A percentile compares a stretch with the other conserved stretches of the same genome.
These are phyloP conservation scores for Trichophyton rubrum DNA, from an alignment of 2,329 filamentous ascomycete genomes.

Conservation along the genomic window DNA sequence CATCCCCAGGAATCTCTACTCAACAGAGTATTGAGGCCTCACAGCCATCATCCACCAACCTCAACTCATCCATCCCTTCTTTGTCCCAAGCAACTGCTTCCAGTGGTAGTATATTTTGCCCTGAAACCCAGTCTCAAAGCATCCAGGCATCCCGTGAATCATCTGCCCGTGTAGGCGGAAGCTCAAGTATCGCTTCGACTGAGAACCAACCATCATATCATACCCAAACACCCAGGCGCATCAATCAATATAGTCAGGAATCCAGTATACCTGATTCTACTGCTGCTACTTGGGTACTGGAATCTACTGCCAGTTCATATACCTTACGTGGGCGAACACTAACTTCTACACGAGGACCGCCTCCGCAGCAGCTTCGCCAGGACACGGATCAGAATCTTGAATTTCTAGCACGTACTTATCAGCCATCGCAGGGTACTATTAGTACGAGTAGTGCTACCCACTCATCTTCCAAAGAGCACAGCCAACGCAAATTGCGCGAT, in stretches of 20 bases:
- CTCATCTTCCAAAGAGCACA: neutral
- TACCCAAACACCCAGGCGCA: neutral
- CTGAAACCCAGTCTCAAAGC: neutral
- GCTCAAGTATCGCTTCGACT: neutral
- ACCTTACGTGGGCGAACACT: neutral
- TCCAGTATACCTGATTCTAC: neutral
- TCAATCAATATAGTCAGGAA: neutral
- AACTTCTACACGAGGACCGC: neutral
- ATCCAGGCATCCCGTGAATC: constrained; percentile 3
- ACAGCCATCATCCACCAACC: neutral
- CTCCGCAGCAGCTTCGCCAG: neutral
- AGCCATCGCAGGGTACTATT: neutral
- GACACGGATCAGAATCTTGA: neutral
- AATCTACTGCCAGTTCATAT: neutral
- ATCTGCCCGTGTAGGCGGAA: neutral
- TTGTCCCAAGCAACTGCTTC: constrained; percentile 5
- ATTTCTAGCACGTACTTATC: neutral
- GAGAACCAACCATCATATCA: neutral
- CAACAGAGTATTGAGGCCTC: neutral
- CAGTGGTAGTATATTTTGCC: constrained; percentile 10
- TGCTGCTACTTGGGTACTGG: constrained; percentile 1
- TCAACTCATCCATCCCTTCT: neutral
- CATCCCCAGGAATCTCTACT: neutral
- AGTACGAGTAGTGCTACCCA: neutral
- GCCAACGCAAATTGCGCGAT: neutral